Percentiles rank a stretch among this genome's conserved stretches.
Evolutionary conservation across 805 yeast genomes (phyloP).

Genomic region (Kuraishia capsulata): DNA sequence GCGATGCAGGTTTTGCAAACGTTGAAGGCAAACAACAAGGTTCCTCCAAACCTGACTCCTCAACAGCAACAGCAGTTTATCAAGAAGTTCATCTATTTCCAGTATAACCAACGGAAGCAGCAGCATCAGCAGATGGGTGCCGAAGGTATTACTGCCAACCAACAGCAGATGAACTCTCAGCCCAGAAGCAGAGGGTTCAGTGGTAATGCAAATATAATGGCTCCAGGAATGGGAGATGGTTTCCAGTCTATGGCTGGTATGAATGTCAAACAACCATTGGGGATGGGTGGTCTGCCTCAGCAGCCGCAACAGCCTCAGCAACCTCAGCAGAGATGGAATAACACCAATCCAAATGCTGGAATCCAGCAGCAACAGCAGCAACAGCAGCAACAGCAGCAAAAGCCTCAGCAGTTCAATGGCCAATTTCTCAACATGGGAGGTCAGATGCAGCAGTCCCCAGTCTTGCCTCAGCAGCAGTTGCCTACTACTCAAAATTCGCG

Average conservation of each 20-base stretch:
- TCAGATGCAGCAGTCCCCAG: constrained; percentile 5
- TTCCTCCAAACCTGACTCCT: constrained; percentile 19
- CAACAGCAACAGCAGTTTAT: constrained; percentile 26
- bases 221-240: constrained; percentile 7
- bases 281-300: background rate
- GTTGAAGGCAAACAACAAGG: constrained; percentile 22
- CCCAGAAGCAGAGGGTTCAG: background rate
- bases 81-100: constrained; percentile 16
- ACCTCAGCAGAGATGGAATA: background rate
- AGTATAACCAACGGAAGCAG: background rate
- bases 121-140: constrained; percentile 5
- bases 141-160: constrained; percentile 12
- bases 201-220: constrained; percentile 8
- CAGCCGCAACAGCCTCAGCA: background rate
- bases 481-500: constrained; percentile 6
- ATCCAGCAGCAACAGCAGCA: constrained; percentile 9
- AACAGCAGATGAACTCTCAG: constrained; percentile 8
- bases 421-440: no score
- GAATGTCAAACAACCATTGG: constrained; percentile 3
- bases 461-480: constrained; percentile 7
- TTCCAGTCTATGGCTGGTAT: constrained; percentile 3
- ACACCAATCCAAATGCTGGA: constrained; percentile 2
- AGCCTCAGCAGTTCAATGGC: constrained; percentile 4
- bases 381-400: constrained; percentile 11
- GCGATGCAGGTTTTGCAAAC: constrained; percentile 24